Base-by-base conservation (phyloP, 1,284 basidiomycete species). In the Rhodotorula glutinis region DNA sequence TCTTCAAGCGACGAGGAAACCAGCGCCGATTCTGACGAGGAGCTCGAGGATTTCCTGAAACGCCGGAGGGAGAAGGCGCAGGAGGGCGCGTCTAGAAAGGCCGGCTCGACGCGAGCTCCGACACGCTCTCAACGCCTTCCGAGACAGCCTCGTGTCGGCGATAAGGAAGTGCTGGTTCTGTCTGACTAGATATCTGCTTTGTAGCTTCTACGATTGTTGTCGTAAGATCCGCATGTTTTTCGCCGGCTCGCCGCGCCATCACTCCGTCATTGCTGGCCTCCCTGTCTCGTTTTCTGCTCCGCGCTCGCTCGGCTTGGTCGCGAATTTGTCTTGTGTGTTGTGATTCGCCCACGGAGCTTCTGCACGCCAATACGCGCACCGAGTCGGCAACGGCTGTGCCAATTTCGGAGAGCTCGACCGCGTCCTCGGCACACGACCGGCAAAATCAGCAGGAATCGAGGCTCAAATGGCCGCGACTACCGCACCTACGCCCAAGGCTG, bases 401-500 rank as follows among this genome's bases (percentile, higher is more conserved):
- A 16, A 16, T 16, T 16, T 16, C 17, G 43, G 4, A 4, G 43
- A 16, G 43, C 14, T 16, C n/a, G 49, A 2, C 7, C 25, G 9
- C 14, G 25, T 27, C 49, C 7, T 14, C 25, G 21, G 23, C 54
- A 62, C 53, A 30, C 53, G 61, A 62, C 51, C 30, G 30, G n/a
- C 40, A 17, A 14, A 59, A 27, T 53, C 29, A 30, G 7, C 23
- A 30, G 10, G 11, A 51, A 7, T 38, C 16, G 10, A 11, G 13
- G 21, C 55, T 51, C 47, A 27, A 11, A 63, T 63, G 55, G 61
- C 47, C 7, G 54, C 61, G 10, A 52, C 52, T 14, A 25, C 21
- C 27, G 27, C 59, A 16, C 43, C 46, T 7, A 21, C 40, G 14
- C 25, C 47, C 25, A 57, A 53, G 17, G 51, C 52, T 7, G 4